Conservation (phyloP, 2,329 filamentous ascomycete species). For the Emydomyces testavorans region DNA sequence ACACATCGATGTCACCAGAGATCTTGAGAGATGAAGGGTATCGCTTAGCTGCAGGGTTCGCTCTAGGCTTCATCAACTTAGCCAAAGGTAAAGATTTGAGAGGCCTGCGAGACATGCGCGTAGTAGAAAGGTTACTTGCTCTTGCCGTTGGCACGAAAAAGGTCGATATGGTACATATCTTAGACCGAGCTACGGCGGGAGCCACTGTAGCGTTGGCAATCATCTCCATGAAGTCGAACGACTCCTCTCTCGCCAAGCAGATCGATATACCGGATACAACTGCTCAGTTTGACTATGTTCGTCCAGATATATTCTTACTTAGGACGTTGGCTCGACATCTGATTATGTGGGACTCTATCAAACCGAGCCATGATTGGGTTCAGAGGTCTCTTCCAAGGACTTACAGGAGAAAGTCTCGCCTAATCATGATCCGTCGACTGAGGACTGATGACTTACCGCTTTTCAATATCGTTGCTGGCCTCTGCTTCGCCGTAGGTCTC, state of each 20-base stretch:
- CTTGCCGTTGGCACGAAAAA: conserved; percentile 83
- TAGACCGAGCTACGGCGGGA: conserved; percentile 87
- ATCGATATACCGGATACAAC: conserved; percentile 84
- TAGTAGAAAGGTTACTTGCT: conserved; percentile 76
- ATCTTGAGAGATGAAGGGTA: conserved; percentile 89
- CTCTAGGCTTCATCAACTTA: conserved; percentile 86
- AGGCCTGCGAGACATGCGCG: conserved; percentile 83
- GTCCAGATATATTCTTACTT: conserved; percentile 82
- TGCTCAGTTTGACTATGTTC: conserved; percentile 87
- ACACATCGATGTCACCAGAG: conserved; percentile 56
- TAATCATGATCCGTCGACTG: conserved; percentile 51
- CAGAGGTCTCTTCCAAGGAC: conserved; percentile 57
- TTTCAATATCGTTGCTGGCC: conserved; percentile 79
- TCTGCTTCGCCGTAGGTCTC: conserved; percentile 65
- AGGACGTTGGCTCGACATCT: conserved; percentile 80
- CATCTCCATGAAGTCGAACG: conserved; percentile 95
- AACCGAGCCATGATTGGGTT: conserved; percentile 64
- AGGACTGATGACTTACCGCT: conserved; percentile 79
- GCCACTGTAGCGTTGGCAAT: conserved; percentile 81
- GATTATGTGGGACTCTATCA: conserved; percentile 82
- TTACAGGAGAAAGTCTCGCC: conserved; percentile 52
- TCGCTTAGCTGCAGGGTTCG: conserved; percentile 82
- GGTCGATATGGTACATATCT: conserved; percentile 79
- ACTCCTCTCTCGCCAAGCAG: conserved; percentile 74
- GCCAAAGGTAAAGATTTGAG: conserved; percentile 79